These are phyloP conservation scores for Podospora appendiculata DNA, from an alignment of 495 filamentous ascomycete genomes.

Conservation along the genomic window DNA sequence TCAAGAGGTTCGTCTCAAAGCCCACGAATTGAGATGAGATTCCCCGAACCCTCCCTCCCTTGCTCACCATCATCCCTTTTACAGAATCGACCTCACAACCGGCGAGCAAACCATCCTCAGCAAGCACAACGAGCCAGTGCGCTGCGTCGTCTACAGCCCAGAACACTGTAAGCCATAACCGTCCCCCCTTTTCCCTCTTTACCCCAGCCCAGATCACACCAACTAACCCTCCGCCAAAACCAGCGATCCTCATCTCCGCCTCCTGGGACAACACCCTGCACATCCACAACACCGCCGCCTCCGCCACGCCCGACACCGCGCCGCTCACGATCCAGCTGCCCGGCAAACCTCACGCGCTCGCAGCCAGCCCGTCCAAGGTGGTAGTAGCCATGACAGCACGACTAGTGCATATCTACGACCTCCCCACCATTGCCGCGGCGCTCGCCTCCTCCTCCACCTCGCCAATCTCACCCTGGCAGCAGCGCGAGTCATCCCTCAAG, in stretches of 20 bases:
- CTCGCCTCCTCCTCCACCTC: slow-evolving; percentile 35
- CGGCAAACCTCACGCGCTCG: slow-evolving; percentile 81
- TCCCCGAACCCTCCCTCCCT: background rate
- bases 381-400: slow-evolving; percentile 96
- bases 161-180: slow-evolving; percentile 62
- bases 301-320: slow-evolving; percentile 20
- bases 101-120: slow-evolving; percentile 67
- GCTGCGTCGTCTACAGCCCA: slow-evolving; percentile 72
- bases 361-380: slow-evolving; percentile 70
- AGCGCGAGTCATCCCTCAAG: slow-evolving; percentile 83
- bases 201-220: background rate
- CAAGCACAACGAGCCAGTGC: slow-evolving; percentile 69
- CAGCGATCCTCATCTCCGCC: slow-evolving; percentile 68
- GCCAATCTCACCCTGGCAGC: slow-evolving; percentile 75
- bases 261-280: slow-evolving; percentile 92
- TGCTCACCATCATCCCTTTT: background rate
- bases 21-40: background rate
- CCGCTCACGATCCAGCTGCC: slow-evolving; percentile 60
- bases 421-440: slow-evolving; percentile 54
- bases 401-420: slow-evolving; percentile 84
- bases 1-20: slow-evolving; percentile 50
- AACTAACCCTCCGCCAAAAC: slow-evolving; percentile 3
- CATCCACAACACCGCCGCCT: slow-evolving; percentile 55
- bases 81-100: slow-evolving; percentile 64
- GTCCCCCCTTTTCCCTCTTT: background rate